Evolutionary conservation across 106 monocot genomes (phyloP).

Genomic region (Dendrobium catenatum): DNA sequence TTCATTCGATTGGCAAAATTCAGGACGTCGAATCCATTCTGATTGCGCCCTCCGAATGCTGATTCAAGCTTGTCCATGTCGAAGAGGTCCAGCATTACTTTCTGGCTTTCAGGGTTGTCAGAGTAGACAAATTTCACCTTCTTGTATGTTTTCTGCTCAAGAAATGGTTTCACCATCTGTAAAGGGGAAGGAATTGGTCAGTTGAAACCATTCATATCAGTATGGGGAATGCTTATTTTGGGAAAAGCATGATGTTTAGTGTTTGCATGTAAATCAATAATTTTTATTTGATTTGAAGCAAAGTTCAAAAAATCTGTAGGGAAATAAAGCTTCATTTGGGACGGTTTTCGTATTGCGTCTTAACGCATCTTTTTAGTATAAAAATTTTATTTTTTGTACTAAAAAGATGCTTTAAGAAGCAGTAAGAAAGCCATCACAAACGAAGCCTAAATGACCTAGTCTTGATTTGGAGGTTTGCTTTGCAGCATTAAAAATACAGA

Average conservation of each 20-base stretch:
- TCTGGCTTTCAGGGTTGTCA: constrained; percentile 29
- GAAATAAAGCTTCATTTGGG: background rate
- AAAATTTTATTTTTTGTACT: too few relatives aligned
- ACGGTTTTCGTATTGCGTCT: too few relatives aligned
- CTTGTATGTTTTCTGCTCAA: constrained; percentile 46
- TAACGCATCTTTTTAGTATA: too few relatives aligned
- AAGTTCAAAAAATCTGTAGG: background rate
- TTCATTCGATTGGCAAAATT: constrained; percentile 29
- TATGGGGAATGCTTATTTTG: background rate
- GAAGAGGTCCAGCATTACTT: constrained; percentile 40
- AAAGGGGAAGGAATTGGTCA: background rate
- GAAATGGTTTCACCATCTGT: constrained; percentile 58
- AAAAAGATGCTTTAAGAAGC: too few relatives aligned
- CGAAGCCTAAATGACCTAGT: background rate
- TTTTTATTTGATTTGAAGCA: background rate
- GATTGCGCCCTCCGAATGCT: constrained; percentile 36
- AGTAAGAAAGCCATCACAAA: too few relatives aligned
- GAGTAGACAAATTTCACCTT: constrained; percentile 60
- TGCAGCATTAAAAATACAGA: too few relatives aligned
- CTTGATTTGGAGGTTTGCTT: background rate
- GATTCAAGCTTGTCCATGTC: constrained; percentile 47
- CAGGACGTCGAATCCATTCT: constrained; percentile 20
- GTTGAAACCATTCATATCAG: background rate
- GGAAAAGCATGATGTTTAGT: background rate
- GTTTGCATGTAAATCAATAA: background rate